Base-by-base conservation (phyloP, 345 rosid species). In the Balakata baccata region DNA sequence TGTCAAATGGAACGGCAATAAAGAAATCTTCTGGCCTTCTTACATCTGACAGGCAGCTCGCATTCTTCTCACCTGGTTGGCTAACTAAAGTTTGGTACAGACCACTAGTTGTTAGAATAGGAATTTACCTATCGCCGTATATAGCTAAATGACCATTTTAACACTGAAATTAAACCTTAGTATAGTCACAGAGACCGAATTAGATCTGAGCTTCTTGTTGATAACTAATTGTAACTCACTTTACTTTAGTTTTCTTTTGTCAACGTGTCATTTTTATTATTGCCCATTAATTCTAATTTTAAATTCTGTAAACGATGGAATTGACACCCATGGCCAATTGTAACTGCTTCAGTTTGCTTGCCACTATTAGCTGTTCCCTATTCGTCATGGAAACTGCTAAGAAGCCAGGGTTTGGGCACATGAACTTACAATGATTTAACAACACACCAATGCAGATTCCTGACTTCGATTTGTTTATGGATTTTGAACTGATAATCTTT, bases 31-130 rank as follows among this genome's bases (percentile, higher is more conserved):
- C 13, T 34, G 54, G 34, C 39, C 1, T 11, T 14, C 29, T 29
- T 38, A 52, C 34, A 45, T 64, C 43, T 60, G 53, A 34, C 63
- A 22, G 38, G 68, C 51, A 7, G 59, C 52, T n/a, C 23, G 52
- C 39, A 20, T 41, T 34, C 38, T 17, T 70, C 54, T 1, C 14
- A 9, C 34, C 17, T 59, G 34, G 34, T 29, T 29, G 2, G 34
- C 12, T 45, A 68, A 41, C 72, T 63, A 38, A 47, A 41, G 22
- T 13, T 29, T 34, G 29, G 71, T 68, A 64, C 20, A 66, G 57
- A 25, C 69, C 37, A 25, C 6, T 14, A 67, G 52, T 10, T 63
- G 45, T 63, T 51, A 68, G 46, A 46, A 16, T 16, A 66, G 71
- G n/a, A 43, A 29, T 75, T 38, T 38, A 18, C 43, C 16, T 25